Evolutionary conservation across 2,329 filamentous ascomycete species (phyloP).

Genomic region (Exophiala phaeomuriformis): DNA sequence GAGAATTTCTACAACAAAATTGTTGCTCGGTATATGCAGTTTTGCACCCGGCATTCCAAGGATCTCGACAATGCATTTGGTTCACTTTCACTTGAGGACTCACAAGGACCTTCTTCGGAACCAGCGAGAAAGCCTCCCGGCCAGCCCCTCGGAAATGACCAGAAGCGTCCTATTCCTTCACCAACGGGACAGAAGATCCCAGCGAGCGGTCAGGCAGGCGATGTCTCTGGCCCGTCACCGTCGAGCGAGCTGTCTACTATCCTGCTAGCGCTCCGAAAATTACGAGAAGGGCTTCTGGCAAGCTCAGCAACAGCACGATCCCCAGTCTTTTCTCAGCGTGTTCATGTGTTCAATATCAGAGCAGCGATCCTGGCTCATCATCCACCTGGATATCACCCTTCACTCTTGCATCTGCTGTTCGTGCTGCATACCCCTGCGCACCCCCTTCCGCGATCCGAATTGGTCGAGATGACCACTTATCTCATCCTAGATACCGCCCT

Average conservation of each 20-base stretch:
- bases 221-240: slow-evolving; percentile 28
- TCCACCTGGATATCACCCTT: slow-evolving; percentile 83
- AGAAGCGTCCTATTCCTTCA: neutral
- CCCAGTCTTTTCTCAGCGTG: slow-evolving; percentile 68
- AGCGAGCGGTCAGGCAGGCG: slow-evolving; percentile 7
- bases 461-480: slow-evolving; percentile 73
- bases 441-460: slow-evolving; percentile 62
- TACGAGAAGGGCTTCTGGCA: slow-evolving; percentile 79
- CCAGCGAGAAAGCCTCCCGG: slow-evolving; percentile 36
- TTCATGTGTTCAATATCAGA: slow-evolving; percentile 86
- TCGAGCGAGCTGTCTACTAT: slow-evolving; percentile 64
- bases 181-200: neutral
- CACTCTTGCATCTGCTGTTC: slow-evolving; percentile 70
- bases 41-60: slow-evolving; percentile 69
- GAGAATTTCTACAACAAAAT: slow-evolving; percentile 82
- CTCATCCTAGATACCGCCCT: slow-evolving; percentile 84
- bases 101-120: slow-evolving; percentile 31
- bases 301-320: slow-evolving; percentile 63
- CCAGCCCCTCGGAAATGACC: slow-evolving; percentile 5
- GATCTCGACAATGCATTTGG: slow-evolving; percentile 70
- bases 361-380: slow-evolving; percentile 72
- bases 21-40: slow-evolving; percentile 79
- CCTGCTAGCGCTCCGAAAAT: slow-evolving; percentile 77
- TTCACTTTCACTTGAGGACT: slow-evolving; percentile 46
- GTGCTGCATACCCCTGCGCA: slow-evolving; percentile 57